Conservation (phyloP, 2,329 filamentous ascomycete genomes). For the Aureobasidium mangrovei region DNA sequence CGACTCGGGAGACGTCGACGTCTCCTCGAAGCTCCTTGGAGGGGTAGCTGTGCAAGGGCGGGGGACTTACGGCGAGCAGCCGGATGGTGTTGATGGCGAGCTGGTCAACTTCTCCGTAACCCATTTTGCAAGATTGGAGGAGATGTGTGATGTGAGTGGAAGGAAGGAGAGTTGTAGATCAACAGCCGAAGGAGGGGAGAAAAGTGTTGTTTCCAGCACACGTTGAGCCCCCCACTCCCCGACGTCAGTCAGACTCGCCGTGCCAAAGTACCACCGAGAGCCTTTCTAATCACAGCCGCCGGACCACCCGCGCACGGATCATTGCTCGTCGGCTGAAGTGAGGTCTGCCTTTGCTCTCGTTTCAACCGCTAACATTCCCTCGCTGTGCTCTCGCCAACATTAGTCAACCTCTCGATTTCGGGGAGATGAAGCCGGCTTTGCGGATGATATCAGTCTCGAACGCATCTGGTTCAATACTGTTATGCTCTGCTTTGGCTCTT, state of each 20-base stretch:
- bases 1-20: conserved; percentile 6
- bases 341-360: too few species aligned
- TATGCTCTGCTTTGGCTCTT: too few species aligned
- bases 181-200: background rate
- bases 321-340: too few species aligned
- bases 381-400: too few species aligned
- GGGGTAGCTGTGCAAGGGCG: conserved; percentile 17
- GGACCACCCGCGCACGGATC: too few species aligned
- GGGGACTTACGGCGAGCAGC: conserved; percentile 73
- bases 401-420: too few species aligned
- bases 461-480: too few species aligned
- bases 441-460: too few species aligned
- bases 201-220: background rate
- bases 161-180: conserved; percentile 15
- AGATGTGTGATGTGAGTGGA: conserved; percentile 11
- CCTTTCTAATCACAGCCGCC: too few species aligned
- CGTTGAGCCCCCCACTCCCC: conserved; percentile 14
- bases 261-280: background rate
- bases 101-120: conserved; percentile 78
- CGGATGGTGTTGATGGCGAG: conserved; percentile 98
- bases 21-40: conserved; percentile 20
- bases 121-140: conserved; percentile 51
- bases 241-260: background rate
- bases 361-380: too few species aligned
- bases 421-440: too few species aligned